Percentiles rank a stretch among this genome's conserved stretches.
These are phyloP conservation scores for Cystoisospora suis DNA, from an alignment of 169 alveolate genomes.

Conservation along the genomic window DNA sequence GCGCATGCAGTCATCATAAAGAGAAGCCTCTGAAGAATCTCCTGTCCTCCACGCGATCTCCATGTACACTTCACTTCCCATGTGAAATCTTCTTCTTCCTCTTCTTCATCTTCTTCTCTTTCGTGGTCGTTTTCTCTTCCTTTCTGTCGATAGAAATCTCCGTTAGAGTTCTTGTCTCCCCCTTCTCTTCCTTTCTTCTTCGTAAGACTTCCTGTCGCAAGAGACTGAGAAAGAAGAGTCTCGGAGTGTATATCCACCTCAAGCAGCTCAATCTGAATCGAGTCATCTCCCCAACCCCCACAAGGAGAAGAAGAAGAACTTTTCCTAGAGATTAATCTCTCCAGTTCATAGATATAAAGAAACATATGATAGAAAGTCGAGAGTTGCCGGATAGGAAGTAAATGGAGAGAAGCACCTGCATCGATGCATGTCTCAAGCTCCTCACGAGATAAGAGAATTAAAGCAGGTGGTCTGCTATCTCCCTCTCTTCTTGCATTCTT, in stretches of 20 bases:
- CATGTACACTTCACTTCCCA: slow-evolving; percentile 56
- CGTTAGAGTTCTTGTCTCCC: no score
- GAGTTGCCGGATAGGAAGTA: slow-evolving; percentile 59
- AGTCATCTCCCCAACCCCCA: slow-evolving; percentile 59
- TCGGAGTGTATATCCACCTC: slow-evolving; percentile 55
- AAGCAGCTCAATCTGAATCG: slow-evolving; percentile 24
- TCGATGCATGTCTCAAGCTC: slow-evolving; percentile 47
- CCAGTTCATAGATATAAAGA: slow-evolving; percentile 41
- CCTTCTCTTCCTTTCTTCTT: not conserved
- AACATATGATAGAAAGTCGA: slow-evolving; percentile 58
- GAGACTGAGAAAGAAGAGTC: no score
- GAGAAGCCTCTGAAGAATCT: slow-evolving; percentile 62
- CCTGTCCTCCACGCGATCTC: slow-evolving; percentile 38
- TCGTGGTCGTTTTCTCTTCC: no score
- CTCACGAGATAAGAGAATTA: slow-evolving; percentile 31
- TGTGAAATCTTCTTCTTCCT: slow-evolving; percentile 35
- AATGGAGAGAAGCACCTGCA: slow-evolving; percentile 56
- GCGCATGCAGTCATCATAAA: slow-evolving; percentile 58
- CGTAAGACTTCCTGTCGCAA: not conserved
- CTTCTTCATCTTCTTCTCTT: not conserved
- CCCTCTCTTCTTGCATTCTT: not conserved
- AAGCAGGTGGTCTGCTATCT: slow-evolving; percentile 37
- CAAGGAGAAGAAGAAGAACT: not conserved
- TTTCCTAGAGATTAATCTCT: not conserved
- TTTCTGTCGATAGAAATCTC: no score